Evolutionary conservation across 768 basidiomycete species (phyloP).

Genomic region (Hygrocybe punicea): DNA sequence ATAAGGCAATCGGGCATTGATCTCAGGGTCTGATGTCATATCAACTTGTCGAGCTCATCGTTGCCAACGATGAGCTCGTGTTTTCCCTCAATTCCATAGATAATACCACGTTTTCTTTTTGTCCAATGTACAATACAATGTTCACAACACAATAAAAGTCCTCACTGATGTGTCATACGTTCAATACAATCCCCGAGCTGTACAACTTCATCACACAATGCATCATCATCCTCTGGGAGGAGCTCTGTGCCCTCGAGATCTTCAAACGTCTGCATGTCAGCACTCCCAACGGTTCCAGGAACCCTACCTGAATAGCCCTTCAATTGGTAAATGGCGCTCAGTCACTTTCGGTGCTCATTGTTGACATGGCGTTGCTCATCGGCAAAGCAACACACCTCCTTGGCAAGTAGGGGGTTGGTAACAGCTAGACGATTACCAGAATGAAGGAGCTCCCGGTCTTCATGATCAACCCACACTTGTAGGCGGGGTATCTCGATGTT

Average conservation of each 20-base stretch:
- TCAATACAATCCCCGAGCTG: not conserved
- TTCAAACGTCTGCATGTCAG: not conserved
- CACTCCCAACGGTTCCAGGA: not conserved
- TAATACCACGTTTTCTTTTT: not conserved
- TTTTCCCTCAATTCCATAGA: not conserved
- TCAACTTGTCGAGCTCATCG: not conserved
- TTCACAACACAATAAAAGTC: not conserved
- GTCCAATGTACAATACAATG: too few species aligned
- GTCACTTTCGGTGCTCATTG: not conserved
- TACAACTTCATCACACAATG: not conserved
- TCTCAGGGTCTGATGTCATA: too few species aligned
- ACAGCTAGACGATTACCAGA: not conserved
- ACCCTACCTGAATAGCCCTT: not conserved
- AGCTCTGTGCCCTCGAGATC: not conserved
- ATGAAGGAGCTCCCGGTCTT: conserved; percentile 10
- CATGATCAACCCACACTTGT: conserved; percentile 14
- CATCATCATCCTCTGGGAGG: not conserved
- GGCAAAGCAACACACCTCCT: not conserved
- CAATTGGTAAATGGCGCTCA: not conserved
- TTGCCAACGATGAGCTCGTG: not conserved
- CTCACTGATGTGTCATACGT: not conserved
- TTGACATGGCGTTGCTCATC: not conserved
- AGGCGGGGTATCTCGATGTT: conserved; percentile 25
- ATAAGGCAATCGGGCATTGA: too few species aligned
- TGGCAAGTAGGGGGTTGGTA: not conserved